Evolutionary conservation across 306 rosid species (phyloP), one percentile per base, ranked within the genome.

Genomic region (Gynostemma pentaphyllum): DNA sequence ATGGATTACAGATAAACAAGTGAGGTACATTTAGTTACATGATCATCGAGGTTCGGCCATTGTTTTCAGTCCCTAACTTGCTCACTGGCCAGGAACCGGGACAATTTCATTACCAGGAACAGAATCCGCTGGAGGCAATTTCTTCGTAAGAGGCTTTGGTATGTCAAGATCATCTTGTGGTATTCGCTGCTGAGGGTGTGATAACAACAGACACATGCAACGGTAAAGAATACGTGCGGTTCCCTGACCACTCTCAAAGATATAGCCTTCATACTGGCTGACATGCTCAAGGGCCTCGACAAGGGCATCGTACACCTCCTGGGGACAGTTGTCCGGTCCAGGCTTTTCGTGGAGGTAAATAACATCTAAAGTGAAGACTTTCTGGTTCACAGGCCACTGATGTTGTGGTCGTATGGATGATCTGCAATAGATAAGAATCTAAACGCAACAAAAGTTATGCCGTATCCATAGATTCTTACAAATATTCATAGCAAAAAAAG

Each of bases 281-380:
- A 92, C 96, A 64, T 76, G 95, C 51, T 88, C 99, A 44, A 92
- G 81, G 68, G 96, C 81, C 53, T 88, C 96, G 30, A 88, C 95
- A 44, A 92, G 86, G 7, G 80, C 76, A 70, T 92, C 99, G 28
- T 88, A 88, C 13, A 92, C 87, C 68, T 75, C 84, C 83, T 88
- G 96, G 40, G 96, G 99, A 72, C 96, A 88, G 79, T 92, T 92
- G 34, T 92, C 95, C 1, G 94, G 96, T 52, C 88, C 87, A 26
- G 99, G 99, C 77, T 92, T 92, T 78, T 86, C 99, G 27, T 88
- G 99, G 70, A 92, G 95, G 79, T 92, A 92, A 67, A 88, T 68
- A 40, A 92, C 96, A 82, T 92, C 99, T 61, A 92, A 69, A 28
- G 95, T 88, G 80, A 86, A 92, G 34, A 75, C 56, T 77, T 81